phyloP scores from a whole-genome alignment of 331 rosid genomes.

The Malus hybrid region DNA sequence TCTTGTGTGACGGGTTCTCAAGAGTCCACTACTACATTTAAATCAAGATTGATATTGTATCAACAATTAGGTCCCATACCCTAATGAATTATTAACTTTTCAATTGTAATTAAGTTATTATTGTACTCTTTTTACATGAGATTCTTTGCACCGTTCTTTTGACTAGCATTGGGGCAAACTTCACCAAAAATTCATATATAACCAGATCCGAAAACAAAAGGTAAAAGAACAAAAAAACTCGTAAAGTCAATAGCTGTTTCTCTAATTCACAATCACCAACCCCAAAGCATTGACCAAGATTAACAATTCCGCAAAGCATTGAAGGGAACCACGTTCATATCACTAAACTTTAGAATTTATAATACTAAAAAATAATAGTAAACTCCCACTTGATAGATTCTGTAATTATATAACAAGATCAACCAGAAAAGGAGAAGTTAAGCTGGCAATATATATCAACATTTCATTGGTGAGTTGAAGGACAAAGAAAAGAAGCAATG shows the following conservation, averaged over 20 bases:
- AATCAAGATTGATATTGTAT: neutral
- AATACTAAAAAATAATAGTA: neutral
- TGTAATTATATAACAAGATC: slow-evolving; percentile 12
- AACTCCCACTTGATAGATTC: slow-evolving; percentile 14
- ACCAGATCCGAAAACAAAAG: neutral
- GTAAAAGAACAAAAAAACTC: neutral
- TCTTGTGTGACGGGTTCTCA: neutral
- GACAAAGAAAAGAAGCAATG: slow-evolving; percentile 19
- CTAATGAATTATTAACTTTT: no score
- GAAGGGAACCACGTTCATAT: neutral
- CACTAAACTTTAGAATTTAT: neutral
- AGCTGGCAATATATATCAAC: neutral
- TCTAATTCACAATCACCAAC: slow-evolving; percentile 5
- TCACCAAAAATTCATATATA: neutral
- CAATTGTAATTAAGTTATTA: neutral
- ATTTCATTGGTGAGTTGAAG: neutral
- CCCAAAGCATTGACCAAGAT: slow-evolving; percentile 24
- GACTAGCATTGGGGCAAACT: neutral
- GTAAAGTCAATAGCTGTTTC: slow-evolving; percentile 3
- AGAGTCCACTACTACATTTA: neutral
- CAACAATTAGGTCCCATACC: neutral
- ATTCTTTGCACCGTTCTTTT: neutral
- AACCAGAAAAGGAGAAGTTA: neutral
- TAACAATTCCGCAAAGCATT: slow-evolving; percentile 4
- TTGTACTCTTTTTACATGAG: neutral